Conservation (phyloP, 2,329 filamentous ascomycete genomes). For the Aspergillus sp. region DNA sequence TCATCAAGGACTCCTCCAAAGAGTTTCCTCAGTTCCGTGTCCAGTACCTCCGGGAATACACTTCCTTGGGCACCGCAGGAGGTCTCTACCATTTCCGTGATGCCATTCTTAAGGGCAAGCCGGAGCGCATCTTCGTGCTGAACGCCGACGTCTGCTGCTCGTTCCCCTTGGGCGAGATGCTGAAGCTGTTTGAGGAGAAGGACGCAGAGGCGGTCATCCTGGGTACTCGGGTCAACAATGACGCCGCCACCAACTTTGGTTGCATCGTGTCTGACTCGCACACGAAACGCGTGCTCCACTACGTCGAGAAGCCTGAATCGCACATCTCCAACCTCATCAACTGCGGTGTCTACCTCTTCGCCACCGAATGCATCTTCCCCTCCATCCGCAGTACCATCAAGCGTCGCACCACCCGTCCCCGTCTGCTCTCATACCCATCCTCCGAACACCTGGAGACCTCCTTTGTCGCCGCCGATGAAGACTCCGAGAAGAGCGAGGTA, state of each 20-base stretch:
- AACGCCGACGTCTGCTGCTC: conserved; percentile 99
- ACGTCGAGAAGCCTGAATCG: conserved; percentile 97
- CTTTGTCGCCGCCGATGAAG: conserved; percentile 66
- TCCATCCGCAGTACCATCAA: conserved; percentile 94
- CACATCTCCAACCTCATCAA: conserved; percentile 99
- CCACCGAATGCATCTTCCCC: conserved; percentile 93
- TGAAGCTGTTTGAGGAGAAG: conserved; percentile 88
- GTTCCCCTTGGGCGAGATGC: conserved; percentile 94
- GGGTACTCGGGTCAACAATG: conserved; percentile 85
- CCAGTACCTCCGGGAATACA: conserved; percentile 96
- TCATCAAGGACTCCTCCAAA: conserved; percentile 85
- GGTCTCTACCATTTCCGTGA: conserved; percentile 99
- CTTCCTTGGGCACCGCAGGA: conserved; percentile 90
- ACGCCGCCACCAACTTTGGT: conserved; percentile 92
- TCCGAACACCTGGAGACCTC: conserved; percentile 84
- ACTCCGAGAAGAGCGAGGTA: conserved; percentile 76
- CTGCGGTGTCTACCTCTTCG: conserved; percentile 97
- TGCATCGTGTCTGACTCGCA: conserved; percentile 95
- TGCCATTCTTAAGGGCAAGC: conserved; percentile 92
- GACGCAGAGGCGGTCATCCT: conserved; percentile 96
- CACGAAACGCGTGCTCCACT: conserved; percentile 93
- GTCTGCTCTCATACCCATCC: conserved; percentile 90
- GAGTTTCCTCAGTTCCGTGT: conserved; percentile 87
- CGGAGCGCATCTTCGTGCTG: conserved; percentile 93
- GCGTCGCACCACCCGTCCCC: conserved; percentile 85